A percentile compares a stretch with the other conserved stretches of the same genome.
Conservation (phyloP, 345 rosid species). For the Linum trigynum region DNA sequence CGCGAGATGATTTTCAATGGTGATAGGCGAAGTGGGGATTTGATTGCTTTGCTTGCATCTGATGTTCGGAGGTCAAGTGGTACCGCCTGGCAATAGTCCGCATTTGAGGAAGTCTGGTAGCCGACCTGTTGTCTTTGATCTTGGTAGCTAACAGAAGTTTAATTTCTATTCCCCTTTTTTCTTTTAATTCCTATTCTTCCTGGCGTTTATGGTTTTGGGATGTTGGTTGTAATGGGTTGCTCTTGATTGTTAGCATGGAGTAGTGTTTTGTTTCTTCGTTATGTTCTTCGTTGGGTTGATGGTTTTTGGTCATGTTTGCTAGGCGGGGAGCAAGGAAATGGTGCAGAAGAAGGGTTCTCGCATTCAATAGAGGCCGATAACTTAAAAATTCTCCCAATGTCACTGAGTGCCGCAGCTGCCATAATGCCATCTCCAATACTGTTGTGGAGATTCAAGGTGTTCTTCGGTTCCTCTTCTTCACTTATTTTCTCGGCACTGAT, state of each 20-base stretch:
- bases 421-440: slow-evolving; percentile 61
- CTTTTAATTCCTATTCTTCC: neutral
- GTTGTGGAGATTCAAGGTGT: slow-evolving; percentile 80
- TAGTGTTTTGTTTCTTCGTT: neutral
- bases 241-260: neutral
- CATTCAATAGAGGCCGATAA: slow-evolving; percentile 36
- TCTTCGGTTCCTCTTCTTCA: neutral
- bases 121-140: slow-evolving; percentile 52
- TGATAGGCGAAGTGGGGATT: neutral
- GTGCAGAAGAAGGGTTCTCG: slow-evolving; percentile 38
- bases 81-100: slow-evolving; percentile 49
- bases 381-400: slow-evolving; percentile 34
- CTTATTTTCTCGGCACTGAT: too few species aligned
- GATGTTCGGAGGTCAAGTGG: slow-evolving; percentile 64
- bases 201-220: neutral
- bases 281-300: slow-evolving; percentile 4
- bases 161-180: neutral
- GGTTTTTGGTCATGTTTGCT: slow-evolving; percentile 11
- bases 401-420: slow-evolving; percentile 34
- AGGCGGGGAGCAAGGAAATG: slow-evolving; percentile 47
- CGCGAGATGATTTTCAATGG: neutral
- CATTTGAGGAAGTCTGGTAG: slow-evolving; percentile 86
- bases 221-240: neutral
- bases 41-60: neutral
- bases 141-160: slow-evolving; percentile 33